Percentiles rank a stretch among this genome's conserved stretches.
Conservation (phyloP, 2,329 filamentous ascomycete genomes). For the Cryphonectria parasitica region DNA sequence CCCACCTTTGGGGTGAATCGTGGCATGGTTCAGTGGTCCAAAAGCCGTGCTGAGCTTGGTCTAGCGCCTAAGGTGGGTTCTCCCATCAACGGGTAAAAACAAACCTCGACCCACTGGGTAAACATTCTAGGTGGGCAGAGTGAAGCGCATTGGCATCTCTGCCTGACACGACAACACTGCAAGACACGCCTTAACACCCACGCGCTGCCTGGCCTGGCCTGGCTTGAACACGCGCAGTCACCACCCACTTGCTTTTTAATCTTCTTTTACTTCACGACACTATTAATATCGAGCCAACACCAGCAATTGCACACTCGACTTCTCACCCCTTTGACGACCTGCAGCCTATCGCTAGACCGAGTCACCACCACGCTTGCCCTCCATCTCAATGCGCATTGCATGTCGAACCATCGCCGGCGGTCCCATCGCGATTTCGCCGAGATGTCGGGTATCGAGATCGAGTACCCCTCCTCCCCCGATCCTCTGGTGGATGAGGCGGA, state of each 20-base stretch:
- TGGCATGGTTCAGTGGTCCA: not conserved
- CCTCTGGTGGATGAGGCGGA: slow-evolving; percentile 41
- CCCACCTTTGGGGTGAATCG: not conserved
- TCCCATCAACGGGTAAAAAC: slow-evolving; percentile 11
- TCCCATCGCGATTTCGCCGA: slow-evolving; percentile 30
- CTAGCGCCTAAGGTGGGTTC: slow-evolving; percentile 1
- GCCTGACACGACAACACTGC: slow-evolving; percentile 6
- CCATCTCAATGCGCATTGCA: slow-evolving; percentile 28
- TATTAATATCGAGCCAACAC: not conserved
- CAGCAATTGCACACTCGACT: not conserved
- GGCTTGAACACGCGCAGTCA: slow-evolving; percentile 5
- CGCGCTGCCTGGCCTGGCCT: slow-evolving; percentile 1
- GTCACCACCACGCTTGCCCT: not conserved
- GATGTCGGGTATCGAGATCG: slow-evolving; percentile 34
- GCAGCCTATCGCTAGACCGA: not conserved
- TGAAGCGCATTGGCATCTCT: not conserved
- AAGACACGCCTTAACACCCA: not conserved
- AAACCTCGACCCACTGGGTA: slow-evolving; percentile 11
- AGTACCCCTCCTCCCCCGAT: slow-evolving; percentile 41
- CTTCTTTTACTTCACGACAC: not conserved
- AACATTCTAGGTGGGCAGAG: slow-evolving; percentile 5
- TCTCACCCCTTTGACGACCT: not conserved
- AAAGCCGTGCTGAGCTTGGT: not conserved
- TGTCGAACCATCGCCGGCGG: slow-evolving; percentile 30
- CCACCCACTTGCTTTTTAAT: not conserved